phyloP scores from a whole-genome alignment of 257 asterid genomes.

The Coffea canephora region DNA sequence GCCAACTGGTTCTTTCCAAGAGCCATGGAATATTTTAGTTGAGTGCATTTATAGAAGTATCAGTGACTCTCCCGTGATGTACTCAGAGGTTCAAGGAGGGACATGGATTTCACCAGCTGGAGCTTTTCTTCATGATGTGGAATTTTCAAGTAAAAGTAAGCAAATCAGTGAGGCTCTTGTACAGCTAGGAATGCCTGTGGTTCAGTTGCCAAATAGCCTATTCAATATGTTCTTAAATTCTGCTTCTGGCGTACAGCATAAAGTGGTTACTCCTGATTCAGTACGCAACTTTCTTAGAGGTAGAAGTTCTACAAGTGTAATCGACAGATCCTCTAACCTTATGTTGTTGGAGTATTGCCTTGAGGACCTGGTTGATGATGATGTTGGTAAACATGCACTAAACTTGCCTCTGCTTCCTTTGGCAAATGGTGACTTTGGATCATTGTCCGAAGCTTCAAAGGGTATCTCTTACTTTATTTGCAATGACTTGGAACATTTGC shows the following conservation, averaged over 20 bases:
- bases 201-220: constrained; percentile 66
- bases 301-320: constrained; percentile 33
- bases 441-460: constrained; percentile 46
- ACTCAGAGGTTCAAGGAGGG: constrained; percentile 68
- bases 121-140: constrained; percentile 70
- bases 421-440: constrained; percentile 88
- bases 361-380: constrained; percentile 83
- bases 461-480: constrained; percentile 72
- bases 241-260: constrained; percentile 42
- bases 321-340: constrained; percentile 54
- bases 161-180: constrained; percentile 67
- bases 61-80: constrained; percentile 60
- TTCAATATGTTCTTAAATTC: constrained; percentile 64
- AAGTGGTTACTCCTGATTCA: constrained; percentile 81
- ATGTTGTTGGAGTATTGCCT: constrained; percentile 90
- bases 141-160: constrained; percentile 45
- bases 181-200: constrained; percentile 87
- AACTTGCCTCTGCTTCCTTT: constrained; percentile 77
- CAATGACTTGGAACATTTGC: constrained; percentile 69
- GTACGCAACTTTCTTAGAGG: constrained; percentile 72
- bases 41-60: constrained; percentile 61
- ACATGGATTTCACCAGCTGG: constrained; percentile 78
- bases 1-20: constrained; percentile 90
- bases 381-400: constrained; percentile 58
- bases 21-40: constrained; percentile 88